Base-by-base conservation (phyloP, 1,284 basidiomycete species). In the Apiotrichum domesticum region DNA sequence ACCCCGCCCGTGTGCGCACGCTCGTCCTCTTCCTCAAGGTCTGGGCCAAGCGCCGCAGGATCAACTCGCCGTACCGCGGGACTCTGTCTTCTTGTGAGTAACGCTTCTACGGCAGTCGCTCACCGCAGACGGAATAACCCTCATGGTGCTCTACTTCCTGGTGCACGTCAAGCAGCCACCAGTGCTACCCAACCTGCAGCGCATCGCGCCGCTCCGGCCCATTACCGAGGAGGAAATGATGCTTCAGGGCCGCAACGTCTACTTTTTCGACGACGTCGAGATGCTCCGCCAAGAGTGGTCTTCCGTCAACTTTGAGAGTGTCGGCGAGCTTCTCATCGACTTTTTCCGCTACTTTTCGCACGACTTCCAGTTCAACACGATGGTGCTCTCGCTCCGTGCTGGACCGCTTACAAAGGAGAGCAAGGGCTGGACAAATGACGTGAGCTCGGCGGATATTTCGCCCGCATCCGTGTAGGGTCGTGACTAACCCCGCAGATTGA, bases 231-330 rank as follows among this genome's bases (percentile, higher is more conserved):
- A 93, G 73, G 90, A 96, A 67, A 87, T 86, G 47, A 96, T 90
- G 79, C 82, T 95, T 59, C 84, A 85, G 69, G 89, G 85, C 61
- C 80, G 86, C 77, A 90, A 92, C 78, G 87, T 86, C 66, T 93
- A 91, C 85, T 98, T 98, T 78, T 98, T 97, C 74, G 95, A 98
- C 79, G 95, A 98, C 74, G 87, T 96, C 68, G 92, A 96, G 67
- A 75, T 72, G 48, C 80, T 98, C 52, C 84, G 90, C 61, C 87
- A 89, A 72, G 85, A 88, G 67, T 98, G 95, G 93, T 85, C 85
- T 67, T 94, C 90, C n/a, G 84, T 87, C 65, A 97, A 97, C 77
- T 85, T 83, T 55, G 93, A 98, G 67, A 88, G 84, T 64, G 89
- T 98, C 53, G 95, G 92, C 62, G 94, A 98, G 76, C 79, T 98